A percentile compares a stretch with the other conserved stretches of the same genome.
Conservation (phyloP, 2,329 filamentous ascomycete species). For the Aspergillus viridinutans region DNA sequence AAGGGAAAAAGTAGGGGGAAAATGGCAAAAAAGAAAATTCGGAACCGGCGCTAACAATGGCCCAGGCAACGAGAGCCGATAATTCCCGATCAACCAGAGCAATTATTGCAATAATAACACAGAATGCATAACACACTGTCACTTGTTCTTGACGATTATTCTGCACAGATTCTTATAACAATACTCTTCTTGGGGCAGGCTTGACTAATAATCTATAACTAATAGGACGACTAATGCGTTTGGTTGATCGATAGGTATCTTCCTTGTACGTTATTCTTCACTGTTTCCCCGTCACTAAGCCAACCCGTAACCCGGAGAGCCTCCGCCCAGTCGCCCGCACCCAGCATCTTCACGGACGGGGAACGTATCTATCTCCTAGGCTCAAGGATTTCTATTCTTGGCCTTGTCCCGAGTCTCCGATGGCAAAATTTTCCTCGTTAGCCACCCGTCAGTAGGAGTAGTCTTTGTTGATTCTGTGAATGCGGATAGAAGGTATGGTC, state of each 20-base stretch:
- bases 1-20: slow-evolving; percentile 1
- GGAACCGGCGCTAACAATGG: slow-evolving; percentile 20
- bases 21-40: slow-evolving; percentile 14
- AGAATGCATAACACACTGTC: neutral
- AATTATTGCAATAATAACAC: neutral
- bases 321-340: slow-evolving; percentile 18
- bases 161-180: neutral
- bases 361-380: slow-evolving; percentile 18
- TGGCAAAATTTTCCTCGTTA: slow-evolving; percentile 10
- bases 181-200: neutral
- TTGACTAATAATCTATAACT: too few species aligned
- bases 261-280: neutral
- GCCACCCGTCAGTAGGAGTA: neutral
- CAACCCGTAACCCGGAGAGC: slow-evolving; percentile 2
- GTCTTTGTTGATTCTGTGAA: neutral
- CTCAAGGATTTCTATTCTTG: neutral
- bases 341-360: slow-evolving; percentile 20
- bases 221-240: too few species aligned
- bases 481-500: neutral
- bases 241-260: neutral
- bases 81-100: slow-evolving; percentile 32
- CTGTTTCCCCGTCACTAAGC: neutral
- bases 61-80: slow-evolving; percentile 31
- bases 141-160: neutral
- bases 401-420: slow-evolving; percentile 28